Conservation (phyloP, 73 alveolate genomes). For the Paraurostyla sp. region DNA sequence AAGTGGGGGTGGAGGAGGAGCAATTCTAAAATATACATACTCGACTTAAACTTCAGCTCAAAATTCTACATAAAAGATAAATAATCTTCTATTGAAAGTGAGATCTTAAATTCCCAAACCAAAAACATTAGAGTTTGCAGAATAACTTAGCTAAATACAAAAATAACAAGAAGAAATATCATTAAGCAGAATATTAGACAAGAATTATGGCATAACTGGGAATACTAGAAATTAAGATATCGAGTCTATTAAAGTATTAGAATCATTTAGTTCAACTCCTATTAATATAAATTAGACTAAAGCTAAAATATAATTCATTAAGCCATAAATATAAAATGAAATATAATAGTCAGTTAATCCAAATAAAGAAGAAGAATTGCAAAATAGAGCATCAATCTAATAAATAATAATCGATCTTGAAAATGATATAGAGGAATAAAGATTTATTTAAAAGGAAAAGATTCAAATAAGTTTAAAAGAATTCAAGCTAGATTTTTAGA, state of each 20-base stretch:
- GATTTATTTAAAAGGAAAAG: neutral
- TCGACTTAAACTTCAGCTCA: too few relatives aligned
- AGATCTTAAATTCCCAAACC: neutral
- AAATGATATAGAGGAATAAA: conserved; percentile 16
- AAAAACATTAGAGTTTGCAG: neutral
- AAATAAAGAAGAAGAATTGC: neutral
- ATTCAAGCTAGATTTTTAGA: conserved; percentile 22
- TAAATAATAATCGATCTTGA: neutral
- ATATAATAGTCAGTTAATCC: too few relatives aligned
- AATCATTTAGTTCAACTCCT: neutral
- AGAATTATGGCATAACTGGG: neutral
- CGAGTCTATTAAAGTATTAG: neutral
- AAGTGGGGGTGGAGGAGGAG: too few relatives aligned
- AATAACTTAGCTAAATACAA: neutral
- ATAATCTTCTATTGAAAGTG: neutral
- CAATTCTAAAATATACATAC: too few relatives aligned
- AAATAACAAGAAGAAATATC: neutral
- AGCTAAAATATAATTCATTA: neutral
- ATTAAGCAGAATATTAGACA: neutral
- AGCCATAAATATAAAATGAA: neutral
- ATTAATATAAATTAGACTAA: neutral
- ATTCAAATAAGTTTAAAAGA: neutral
- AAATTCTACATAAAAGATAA: too few relatives aligned
- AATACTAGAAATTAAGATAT: neutral
- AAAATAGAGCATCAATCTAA: neutral